phyloP scores from a whole-genome alignment of 139 green algal species.

The Chlamydomonas eustigma region DNA sequence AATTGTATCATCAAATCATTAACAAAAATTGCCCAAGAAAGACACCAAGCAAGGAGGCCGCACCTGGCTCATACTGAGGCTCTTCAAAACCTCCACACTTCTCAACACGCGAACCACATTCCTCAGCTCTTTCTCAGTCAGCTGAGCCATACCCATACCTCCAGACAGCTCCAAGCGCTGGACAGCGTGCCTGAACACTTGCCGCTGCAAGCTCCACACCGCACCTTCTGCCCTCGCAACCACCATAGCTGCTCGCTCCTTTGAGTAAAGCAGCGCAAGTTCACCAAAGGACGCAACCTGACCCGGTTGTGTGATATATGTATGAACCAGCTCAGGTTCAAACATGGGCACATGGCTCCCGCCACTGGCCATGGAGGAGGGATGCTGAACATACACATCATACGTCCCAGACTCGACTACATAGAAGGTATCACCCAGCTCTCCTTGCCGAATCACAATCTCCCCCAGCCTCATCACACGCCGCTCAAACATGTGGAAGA shows the following conservation, averaged over 20 bases:
- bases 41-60: too few relatives aligned
- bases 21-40: too few relatives aligned
- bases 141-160: background rate
- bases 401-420: conserved; percentile 42
- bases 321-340: background rate
- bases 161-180: background rate
- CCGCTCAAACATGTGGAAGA: conserved; percentile 34
- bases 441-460: conserved; percentile 55
- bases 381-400: conserved; percentile 48
- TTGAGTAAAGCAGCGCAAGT: conserved; percentile 60
- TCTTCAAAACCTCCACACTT: conserved; percentile 55
- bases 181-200: conserved; percentile 29
- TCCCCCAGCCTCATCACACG: conserved; percentile 35
- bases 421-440: conserved; percentile 39
- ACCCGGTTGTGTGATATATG: conserved; percentile 5
- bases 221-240: conserved; percentile 52
- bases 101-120: conserved; percentile 24
- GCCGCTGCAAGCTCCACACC: conserved; percentile 61
- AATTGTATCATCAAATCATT: too few relatives aligned
- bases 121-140: background rate
- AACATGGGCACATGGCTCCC: background rate
- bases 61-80: conserved; percentile 34
- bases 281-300: conserved; percentile 61
- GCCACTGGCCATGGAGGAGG: background rate
- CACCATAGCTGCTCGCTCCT: conserved; percentile 61